Percentiles rank a stretch among this genome's conserved stretches.
phyloP scores from a whole-genome alignment of 2,329 filamentous ascomycete genomes.

The Penicillium sp. region DNA sequence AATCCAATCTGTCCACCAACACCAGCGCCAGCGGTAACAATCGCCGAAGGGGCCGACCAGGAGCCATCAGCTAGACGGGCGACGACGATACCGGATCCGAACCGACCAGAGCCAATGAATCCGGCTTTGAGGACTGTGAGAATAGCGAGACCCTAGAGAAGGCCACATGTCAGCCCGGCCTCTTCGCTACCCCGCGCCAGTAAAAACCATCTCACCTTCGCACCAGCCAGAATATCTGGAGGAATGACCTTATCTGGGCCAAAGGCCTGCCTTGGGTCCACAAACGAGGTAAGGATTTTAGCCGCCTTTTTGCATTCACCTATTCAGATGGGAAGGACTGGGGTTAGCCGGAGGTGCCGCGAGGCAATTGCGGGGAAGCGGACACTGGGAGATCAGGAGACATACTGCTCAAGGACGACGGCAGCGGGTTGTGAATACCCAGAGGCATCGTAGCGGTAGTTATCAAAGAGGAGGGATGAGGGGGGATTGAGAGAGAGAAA shows the following conservation, averaged over 20 bases:
- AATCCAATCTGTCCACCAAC: slow-evolving; percentile 56
- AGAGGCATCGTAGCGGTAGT: slow-evolving; percentile 42
- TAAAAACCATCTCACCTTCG: slow-evolving; percentile 66
- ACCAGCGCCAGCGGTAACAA: slow-evolving; percentile 52
- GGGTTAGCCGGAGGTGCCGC: slow-evolving; percentile 34
- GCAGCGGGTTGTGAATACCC: slow-evolving; percentile 51
- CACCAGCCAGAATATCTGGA: slow-evolving; percentile 81
- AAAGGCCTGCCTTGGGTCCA: slow-evolving; percentile 90
- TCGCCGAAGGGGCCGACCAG: slow-evolving; percentile 54
- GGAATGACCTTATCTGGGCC: slow-evolving; percentile 98
- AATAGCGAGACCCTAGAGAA: slow-evolving; percentile 49
- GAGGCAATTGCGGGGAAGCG: slow-evolving; percentile 36
- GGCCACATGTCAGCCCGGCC: slow-evolving; percentile 13
- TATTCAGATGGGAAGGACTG: slow-evolving; percentile 44
- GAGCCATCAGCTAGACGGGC: slow-evolving; percentile 51
- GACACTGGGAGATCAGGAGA: slow-evolving; percentile 21
- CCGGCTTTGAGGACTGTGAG: slow-evolving; percentile 54
- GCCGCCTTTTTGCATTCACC: slow-evolving; percentile 97
- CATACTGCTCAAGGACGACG: slow-evolving; percentile 52
- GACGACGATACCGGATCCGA: slow-evolving; percentile 53
- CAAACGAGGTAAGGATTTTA: slow-evolving; percentile 92
- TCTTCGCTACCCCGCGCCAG: slow-evolving; percentile 7
- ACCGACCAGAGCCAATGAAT: slow-evolving; percentile 53
- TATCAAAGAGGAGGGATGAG: background rate
- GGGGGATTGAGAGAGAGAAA: slow-evolving; percentile 10